A percentile compares a stretch with the other conserved stretches of the same genome.
Conservation (phyloP, 164 flowering plant species). For the Echeveria elegans region DNA sequence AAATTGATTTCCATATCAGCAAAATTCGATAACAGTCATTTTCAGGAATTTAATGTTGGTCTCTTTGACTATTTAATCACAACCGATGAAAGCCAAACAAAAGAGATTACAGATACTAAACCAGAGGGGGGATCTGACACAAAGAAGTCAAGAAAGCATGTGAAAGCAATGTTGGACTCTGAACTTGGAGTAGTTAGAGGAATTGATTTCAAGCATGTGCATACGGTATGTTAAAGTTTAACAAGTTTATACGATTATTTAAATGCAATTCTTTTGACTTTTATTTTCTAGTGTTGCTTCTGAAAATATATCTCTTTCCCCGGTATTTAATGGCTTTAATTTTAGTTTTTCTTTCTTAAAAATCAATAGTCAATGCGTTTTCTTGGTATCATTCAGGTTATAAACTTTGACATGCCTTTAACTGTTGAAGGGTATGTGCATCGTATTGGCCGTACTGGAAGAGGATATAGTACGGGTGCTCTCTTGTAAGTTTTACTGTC, state of each 20-base stretch:
- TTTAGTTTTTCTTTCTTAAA: neutral
- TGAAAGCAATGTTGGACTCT: constrained; percentile 51
- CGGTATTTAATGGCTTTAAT: neutral
- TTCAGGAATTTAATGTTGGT: constrained; percentile 92
- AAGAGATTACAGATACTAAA: constrained; percentile 37
- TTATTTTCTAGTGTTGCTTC: too few relatives aligned
- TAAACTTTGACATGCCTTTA: constrained; percentile 87
- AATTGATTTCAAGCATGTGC: constrained; percentile 91
- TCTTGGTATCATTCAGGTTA: constrained; percentile 41
- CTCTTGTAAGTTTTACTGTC: constrained; percentile 53
- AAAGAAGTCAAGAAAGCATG: constrained; percentile 47
- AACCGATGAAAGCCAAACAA: constrained; percentile 57
- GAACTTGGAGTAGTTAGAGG: constrained; percentile 99
- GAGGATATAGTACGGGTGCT: constrained; percentile 83
- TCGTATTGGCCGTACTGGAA: constrained; percentile 97
- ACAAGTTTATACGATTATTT: too few relatives aligned
- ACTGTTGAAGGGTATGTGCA: constrained; percentile 72
- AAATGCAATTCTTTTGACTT: neutral
- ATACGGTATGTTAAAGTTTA: constrained; percentile 65
- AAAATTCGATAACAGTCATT: constrained; percentile 4
- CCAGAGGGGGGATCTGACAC: constrained; percentile 22
- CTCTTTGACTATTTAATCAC: constrained; percentile 92
- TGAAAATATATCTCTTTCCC: neutral
- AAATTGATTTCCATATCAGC: neutral
- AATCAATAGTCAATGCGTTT: neutral